Conservation (phyloP, 495 filamentous ascomycete genomes). For the Penicillium arizonense region DNA sequence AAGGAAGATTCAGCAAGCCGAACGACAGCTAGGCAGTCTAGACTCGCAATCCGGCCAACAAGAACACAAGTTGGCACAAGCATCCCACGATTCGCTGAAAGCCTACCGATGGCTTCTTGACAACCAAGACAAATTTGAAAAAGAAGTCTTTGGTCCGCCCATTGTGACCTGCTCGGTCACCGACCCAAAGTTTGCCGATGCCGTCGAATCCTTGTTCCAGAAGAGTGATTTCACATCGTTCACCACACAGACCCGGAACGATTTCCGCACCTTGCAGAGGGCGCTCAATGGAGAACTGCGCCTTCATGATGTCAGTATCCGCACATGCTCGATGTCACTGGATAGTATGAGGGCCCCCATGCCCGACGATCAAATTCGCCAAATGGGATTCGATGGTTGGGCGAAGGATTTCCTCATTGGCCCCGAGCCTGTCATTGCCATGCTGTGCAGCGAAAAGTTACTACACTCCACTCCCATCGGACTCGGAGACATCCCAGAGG, state of each 20-base stretch:
- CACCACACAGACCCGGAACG: constrained; percentile 67
- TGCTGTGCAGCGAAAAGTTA: constrained; percentile 70
- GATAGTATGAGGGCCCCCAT: constrained; percentile 52
- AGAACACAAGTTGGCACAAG: constrained; percentile 54
- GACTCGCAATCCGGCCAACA: constrained; percentile 78
- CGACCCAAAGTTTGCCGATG: constrained; percentile 67
- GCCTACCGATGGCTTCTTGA: constrained; percentile 80
- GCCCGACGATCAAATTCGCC: constrained; percentile 50
- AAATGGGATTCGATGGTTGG: constrained; percentile 75
- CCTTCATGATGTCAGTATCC: constrained; percentile 66
- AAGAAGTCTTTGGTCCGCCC: constrained; percentile 81
- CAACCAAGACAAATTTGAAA: constrained; percentile 70
- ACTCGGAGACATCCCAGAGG: constrained; percentile 57
- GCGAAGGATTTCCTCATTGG: constrained; percentile 74
- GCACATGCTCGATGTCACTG: constrained; percentile 49
- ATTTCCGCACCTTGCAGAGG: constrained; percentile 66
- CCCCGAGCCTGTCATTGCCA: constrained; percentile 79
- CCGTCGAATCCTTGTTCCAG: constrained; percentile 70
- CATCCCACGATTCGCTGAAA: constrained; percentile 59
- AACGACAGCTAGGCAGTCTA: constrained; percentile 55
- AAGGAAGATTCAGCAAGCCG: constrained; percentile 29
- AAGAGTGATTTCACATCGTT: constrained; percentile 66
- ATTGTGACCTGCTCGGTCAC: constrained; percentile 79
- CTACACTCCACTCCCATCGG: constrained; percentile 68
- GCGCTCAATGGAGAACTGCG: constrained; percentile 45